Conservation (phyloP, 2,329 filamentous ascomycete genomes). For the Diaporthe australafricana region DNA sequence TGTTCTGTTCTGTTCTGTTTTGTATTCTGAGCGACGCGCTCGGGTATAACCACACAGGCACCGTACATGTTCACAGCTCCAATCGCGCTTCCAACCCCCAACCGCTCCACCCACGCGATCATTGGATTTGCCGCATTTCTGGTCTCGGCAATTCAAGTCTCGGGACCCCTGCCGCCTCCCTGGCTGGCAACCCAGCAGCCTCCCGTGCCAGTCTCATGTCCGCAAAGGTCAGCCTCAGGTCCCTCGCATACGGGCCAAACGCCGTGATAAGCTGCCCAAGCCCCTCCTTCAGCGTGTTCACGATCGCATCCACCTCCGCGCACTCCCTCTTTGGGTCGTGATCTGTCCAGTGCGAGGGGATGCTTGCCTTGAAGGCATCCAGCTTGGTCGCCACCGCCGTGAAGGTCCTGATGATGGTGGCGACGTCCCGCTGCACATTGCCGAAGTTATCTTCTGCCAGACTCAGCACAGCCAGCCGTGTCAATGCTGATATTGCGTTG, state of each 20-base stretch:
- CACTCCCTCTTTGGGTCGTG: conserved; percentile 65
- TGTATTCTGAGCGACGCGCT: conserved; percentile 35
- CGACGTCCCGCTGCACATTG: conserved; percentile 85
- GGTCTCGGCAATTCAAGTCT: conserved; percentile 40
- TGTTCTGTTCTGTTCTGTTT: neutral
- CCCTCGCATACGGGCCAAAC: conserved; percentile 80
- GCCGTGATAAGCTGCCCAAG: conserved; percentile 74
- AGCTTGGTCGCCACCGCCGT: conserved; percentile 76
- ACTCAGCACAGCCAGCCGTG: conserved; percentile 77
- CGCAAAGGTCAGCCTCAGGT: conserved; percentile 75
- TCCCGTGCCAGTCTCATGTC: conserved; percentile 82
- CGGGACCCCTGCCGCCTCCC: conserved; percentile 33
- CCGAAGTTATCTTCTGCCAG: conserved; percentile 86
- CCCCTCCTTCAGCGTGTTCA: conserved; percentile 72
- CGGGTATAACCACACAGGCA: conserved; percentile 37
- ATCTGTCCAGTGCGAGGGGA: conserved; percentile 84
- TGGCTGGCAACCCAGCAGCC: conserved; percentile 53
- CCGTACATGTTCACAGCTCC: neutral
- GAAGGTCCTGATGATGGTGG: conserved; percentile 78
- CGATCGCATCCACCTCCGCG: conserved; percentile 77
- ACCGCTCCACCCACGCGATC: conserved; percentile 19
- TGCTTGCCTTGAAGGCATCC: conserved; percentile 71
- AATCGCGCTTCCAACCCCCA: neutral
- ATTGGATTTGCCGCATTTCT: conserved; percentile 49
- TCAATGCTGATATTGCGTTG: conserved; percentile 78